phyloP scores from a whole-genome alignment of 2,329 filamentous ascomycete species.

The Fusarium fracticaudum region DNA sequence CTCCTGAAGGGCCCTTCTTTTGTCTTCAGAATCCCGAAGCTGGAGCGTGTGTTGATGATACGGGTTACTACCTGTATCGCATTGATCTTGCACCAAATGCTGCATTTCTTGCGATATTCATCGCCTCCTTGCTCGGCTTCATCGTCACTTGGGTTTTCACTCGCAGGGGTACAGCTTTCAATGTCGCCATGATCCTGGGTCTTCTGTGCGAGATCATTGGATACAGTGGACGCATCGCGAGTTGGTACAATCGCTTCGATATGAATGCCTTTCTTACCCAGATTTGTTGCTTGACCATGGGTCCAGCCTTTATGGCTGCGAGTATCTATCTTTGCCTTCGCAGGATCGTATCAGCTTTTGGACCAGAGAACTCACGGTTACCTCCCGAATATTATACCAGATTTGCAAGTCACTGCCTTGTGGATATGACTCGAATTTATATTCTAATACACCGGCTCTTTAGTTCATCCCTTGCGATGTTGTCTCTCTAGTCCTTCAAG shows the following conservation, averaged over 20 bases:
- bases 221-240: conserved; percentile 66
- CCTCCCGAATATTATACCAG: conserved; percentile 58
- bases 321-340: conserved; percentile 71
- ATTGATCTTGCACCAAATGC: conserved; percentile 62
- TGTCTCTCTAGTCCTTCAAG: conserved; percentile 68
- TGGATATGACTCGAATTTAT: too few relatives aligned
- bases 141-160: conserved; percentile 53
- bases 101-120: conserved; percentile 61
- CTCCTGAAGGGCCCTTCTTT: conserved; percentile 25
- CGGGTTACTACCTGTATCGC: conserved; percentile 60
- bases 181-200: conserved; percentile 63
- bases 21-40: conserved; percentile 45
- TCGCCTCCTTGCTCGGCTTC: conserved; percentile 53
- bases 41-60: conserved; percentile 46
- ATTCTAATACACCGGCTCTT: not conserved
- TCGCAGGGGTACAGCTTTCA: conserved; percentile 61
- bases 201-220: conserved; percentile 66
- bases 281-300: conserved; percentile 70
- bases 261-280: conserved; percentile 63
- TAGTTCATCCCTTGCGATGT: conserved; percentile 72
- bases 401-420: conserved; percentile 50
- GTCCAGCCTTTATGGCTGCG: conserved; percentile 71
- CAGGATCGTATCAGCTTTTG: conserved; percentile 59
- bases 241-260: conserved; percentile 63
- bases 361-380: conserved; percentile 59